phyloP scores from a whole-genome alignment of 345 rosid genomes.

The Triadica sebifera region DNA sequence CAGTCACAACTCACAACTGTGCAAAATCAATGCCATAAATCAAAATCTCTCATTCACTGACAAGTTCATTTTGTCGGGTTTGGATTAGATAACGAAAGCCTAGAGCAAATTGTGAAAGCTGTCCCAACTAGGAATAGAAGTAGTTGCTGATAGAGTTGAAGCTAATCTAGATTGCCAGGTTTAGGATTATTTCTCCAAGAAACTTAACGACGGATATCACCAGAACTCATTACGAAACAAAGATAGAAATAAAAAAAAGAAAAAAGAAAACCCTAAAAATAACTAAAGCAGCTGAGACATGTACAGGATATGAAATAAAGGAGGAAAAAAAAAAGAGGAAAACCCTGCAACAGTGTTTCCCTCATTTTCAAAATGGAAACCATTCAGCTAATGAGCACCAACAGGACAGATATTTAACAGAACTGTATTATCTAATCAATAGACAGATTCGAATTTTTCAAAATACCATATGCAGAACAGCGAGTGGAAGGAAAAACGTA shows the following conservation, averaged over 20 bases:
- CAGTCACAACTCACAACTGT: not conserved
- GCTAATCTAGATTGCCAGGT: not conserved
- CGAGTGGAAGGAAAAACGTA: not conserved
- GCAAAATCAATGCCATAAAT: not conserved
- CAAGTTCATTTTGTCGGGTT: not conserved
- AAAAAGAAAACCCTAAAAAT: constrained; percentile 9
- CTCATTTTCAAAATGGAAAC: constrained; percentile 1
- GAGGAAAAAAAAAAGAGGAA: not conserved
- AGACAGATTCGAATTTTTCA: not conserved
- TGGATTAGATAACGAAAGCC: not conserved
- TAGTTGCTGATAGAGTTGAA: not conserved
- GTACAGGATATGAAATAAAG: not conserved
- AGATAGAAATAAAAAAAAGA: not conserved
- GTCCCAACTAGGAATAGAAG: not conserved
- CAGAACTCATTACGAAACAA: not conserved
- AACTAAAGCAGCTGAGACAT: not conserved
- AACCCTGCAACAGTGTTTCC: not conserved
- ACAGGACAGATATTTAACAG: not conserved
- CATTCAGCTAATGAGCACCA: not conserved
- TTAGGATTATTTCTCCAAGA: not conserved
- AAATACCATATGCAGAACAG: not conserved
- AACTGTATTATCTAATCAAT: not conserved
- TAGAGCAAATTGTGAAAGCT: not conserved
- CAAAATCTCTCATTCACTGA: not conserved
- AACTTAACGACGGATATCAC: no score